Evolutionary conservation across 1,284 basidiomycete species (phyloP).

Genomic region (Ganoderma leucocontextum): DNA sequence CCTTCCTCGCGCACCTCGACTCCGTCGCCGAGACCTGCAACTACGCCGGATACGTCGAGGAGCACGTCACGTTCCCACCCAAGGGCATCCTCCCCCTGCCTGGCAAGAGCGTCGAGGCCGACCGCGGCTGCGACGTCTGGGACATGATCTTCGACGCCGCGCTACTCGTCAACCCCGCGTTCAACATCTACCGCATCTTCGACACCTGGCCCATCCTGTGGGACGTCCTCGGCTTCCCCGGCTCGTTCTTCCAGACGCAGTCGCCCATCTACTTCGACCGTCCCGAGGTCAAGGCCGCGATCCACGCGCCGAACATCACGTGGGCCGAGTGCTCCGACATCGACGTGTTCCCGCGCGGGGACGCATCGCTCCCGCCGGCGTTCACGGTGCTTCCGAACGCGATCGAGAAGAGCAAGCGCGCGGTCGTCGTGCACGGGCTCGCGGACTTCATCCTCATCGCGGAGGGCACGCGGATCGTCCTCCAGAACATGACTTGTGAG

Average conservation of each 20-base stretch:
- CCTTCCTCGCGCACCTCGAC: slow-evolving; percentile 69
- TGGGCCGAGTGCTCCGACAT: slow-evolving; percentile 73
- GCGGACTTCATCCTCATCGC: slow-evolving; percentile 77
- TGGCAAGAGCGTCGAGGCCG: slow-evolving; percentile 52
- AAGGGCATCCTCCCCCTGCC: slow-evolving; percentile 65
- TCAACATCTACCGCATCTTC: slow-evolving; percentile 80
- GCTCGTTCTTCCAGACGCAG: slow-evolving; percentile 63
- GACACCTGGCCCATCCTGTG: slow-evolving; percentile 72
- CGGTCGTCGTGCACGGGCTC: slow-evolving; percentile 76
- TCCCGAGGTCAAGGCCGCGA: slow-evolving; percentile 72
- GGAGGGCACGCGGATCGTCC: slow-evolving; percentile 69
- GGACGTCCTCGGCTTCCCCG: slow-evolving; percentile 83
- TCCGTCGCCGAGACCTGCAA: slow-evolving; percentile 60
- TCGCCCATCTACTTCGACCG: slow-evolving; percentile 71
- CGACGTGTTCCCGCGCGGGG: slow-evolving; percentile 66
- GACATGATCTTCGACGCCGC: slow-evolving; percentile 67
- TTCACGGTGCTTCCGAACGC: slow-evolving; percentile 74
- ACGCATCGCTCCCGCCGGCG: slow-evolving; percentile 66
- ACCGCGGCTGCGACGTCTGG: slow-evolving; percentile 72
- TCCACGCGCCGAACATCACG: slow-evolving; percentile 73
- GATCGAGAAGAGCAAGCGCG: slow-evolving; percentile 77
- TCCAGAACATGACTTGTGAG: slow-evolving; percentile 81
- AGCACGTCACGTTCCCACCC: slow-evolving; percentile 74
- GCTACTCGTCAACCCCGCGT: slow-evolving; percentile 72
- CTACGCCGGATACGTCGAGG: slow-evolving; percentile 69